Conservation (phyloP, 305 asterid species). For the Salvia sclarea region DNA sequence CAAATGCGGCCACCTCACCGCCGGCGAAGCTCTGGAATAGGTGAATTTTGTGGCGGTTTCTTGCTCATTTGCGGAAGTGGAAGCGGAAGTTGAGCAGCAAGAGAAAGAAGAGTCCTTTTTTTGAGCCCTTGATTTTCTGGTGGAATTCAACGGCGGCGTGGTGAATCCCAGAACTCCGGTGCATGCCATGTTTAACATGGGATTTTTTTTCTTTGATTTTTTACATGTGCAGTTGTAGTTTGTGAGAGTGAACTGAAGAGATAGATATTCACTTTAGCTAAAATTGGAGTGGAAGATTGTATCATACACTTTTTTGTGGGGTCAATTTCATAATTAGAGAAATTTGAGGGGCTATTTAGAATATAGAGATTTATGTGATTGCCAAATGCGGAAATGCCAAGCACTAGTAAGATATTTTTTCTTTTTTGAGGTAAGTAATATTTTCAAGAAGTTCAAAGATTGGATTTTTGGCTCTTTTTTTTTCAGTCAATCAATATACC, state of each 20-base stretch:
- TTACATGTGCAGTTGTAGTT: constrained; percentile 23
- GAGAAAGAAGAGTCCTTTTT: constrained; percentile 33
- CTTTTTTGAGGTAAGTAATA: no score
- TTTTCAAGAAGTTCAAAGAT: no score
- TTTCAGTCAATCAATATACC: no score
- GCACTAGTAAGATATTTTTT: no score
- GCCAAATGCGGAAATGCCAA: no score
- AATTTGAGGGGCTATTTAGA: no score
- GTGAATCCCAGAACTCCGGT: constrained; percentile 51
- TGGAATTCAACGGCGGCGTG: constrained; percentile 43
- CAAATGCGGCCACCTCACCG: constrained; percentile 96
- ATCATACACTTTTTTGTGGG: not conserved
- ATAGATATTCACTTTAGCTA: no score
- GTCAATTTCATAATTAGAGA: not conserved
- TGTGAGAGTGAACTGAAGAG: no score
- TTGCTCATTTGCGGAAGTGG: constrained; percentile 46
- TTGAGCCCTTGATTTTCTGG: constrained; percentile 45
- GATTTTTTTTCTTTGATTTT: constrained; percentile 24
- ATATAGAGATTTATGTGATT: no score
- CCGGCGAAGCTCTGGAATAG: constrained; percentile 83
- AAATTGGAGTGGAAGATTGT: not conserved
- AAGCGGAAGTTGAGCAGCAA: constrained; percentile 52
- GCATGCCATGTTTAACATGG: constrained; percentile 44
- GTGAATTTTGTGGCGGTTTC: constrained; percentile 60
- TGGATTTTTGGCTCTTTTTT: no score